Conservation (phyloP, 768 basidiomycete genomes). For the Boletus reticulatus region DNA sequence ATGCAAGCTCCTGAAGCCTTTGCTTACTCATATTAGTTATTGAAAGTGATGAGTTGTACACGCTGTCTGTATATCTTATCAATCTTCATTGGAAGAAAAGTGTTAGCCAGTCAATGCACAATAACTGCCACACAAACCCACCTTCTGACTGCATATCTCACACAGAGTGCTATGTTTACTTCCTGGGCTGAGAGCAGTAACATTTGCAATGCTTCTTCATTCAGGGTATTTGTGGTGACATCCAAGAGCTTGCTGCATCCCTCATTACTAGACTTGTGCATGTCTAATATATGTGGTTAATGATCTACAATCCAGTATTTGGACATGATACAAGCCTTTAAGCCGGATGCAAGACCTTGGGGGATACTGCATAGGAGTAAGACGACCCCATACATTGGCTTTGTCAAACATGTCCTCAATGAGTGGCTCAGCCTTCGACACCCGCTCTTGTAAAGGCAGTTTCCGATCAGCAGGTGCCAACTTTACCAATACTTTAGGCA, state of each 20-base stretch:
- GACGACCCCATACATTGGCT: not conserved
- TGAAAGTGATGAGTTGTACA: not conserved
- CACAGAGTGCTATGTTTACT: constrained; percentile 1
- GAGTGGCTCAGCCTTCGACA: not conserved
- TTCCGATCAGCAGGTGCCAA: not conserved
- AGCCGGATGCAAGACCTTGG: not conserved
- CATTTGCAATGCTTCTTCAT: not conserved
- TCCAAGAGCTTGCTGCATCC: not conserved
- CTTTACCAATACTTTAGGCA: not conserved
- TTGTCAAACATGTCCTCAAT: not conserved
- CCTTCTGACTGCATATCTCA: not conserved
- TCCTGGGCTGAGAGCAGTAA: constrained; percentile 2
- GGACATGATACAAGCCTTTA: not conserved
- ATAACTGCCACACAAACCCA: not conserved
- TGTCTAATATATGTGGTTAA: not conserved
- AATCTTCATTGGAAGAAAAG: not conserved
- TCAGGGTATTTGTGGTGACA: not conserved
- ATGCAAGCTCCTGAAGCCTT: not conserved
- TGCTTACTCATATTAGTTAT: not conserved
- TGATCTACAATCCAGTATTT: no score
- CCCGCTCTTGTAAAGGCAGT: not conserved
- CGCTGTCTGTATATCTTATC: not conserved
- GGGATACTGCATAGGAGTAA: not conserved
- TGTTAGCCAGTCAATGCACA: no score
- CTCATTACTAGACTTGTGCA: not conserved